Percentiles rank a stretch among this genome's conserved stretches.
These are phyloP conservation scores for Malassezia psittaci DNA, from an alignment of 1,284 basidiomycete species.

Conservation along the genomic window DNA sequence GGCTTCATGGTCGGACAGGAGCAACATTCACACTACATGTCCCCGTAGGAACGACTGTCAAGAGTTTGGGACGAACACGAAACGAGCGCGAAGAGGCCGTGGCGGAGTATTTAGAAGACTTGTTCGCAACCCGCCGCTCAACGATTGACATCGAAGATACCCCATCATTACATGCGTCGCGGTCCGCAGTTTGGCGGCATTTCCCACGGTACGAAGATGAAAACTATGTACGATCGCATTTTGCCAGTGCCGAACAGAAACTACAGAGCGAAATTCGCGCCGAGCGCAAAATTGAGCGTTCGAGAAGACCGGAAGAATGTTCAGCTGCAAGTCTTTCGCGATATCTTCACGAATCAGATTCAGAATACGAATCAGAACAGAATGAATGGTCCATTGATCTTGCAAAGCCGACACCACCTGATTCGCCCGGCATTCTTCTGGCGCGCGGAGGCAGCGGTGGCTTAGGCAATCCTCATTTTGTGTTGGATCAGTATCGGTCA, in stretches of 20 bases:
- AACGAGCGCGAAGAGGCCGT: constrained; percentile 25
- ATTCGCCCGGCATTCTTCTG: constrained; percentile 30
- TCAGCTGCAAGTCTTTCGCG: constrained; percentile 24
- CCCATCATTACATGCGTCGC: constrained; percentile 21
- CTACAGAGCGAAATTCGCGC: constrained; percentile 28
- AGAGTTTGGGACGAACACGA: constrained; percentile 19
- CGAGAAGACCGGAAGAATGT: constrained; percentile 4
- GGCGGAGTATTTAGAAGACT: constrained; percentile 23
- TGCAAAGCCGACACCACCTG: constrained; percentile 27
- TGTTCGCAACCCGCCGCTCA: neutral
- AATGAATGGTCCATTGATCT: constrained; percentile 32
- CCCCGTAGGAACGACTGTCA: constrained; percentile 44
- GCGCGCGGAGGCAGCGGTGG: constrained; percentile 69
- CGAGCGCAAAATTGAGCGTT: constrained; percentile 11
- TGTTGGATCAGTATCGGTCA: constrained; percentile 51
- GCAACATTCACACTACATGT: constrained; percentile 35
- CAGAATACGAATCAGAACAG: neutral
- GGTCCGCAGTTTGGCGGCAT: constrained; percentile 43
- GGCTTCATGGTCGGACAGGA: constrained; percentile 31
- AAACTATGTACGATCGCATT: constrained; percentile 35
- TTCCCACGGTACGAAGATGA: constrained; percentile 40
- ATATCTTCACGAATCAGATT: constrained; percentile 16
- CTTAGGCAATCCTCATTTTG: constrained; percentile 78
- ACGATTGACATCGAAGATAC: constrained; percentile 19
- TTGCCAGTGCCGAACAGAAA: constrained; percentile 32